Evolutionary conservation across 441 rosid species (phyloP), one percentile per base, ranked within the genome.

Genomic region (Theobroma grandiflorum): DNA sequence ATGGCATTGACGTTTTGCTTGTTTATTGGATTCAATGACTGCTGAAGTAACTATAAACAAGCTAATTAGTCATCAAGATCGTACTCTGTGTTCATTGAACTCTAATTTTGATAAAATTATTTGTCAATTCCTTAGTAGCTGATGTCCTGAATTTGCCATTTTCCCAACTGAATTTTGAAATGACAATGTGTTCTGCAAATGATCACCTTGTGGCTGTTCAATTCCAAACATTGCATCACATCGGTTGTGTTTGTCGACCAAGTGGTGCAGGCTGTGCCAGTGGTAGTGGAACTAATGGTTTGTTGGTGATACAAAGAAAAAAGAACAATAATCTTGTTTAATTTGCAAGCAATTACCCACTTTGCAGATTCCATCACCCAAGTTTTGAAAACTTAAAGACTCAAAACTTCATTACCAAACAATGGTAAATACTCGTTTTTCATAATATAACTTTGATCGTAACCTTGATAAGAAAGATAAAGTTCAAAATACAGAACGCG

Each of bases 201-300:
- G 59, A 16, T n/a, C 4, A 4, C 62, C 12, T 64, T 0, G 11
- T 16, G 72, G 72, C 33, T 10, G 15, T 40, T 67, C 71, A 40
- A 65, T 65, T 38, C 45, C 37, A 65, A 65, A 38, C 3, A 66
- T 65, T 37, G 26, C 49, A 4, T 42, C 53, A 43, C 9, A 43
- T 18, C 43, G 55, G 72, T 43, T 43, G 3, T 68, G 72, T 20
- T 8, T 20, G 18, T 45, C 31, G 31, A 26, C 31, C 52, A 68
- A 68, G 72, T 20, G 72, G 53, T 2, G 72, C 37, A 65, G 49
- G 10, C 75, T 70, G 74, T 47, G 74, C 11, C 22, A 2, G 40
- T 3, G 75, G 22, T 31, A 49, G 75, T 71, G 75, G 43, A 52
- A 33, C 31, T 52, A 16, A 16, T 16, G 26, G 15, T 16, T 45